Evolutionary conservation across 305 asterid species (phyloP).

Genomic region (Fraxinus floribunda): DNA sequence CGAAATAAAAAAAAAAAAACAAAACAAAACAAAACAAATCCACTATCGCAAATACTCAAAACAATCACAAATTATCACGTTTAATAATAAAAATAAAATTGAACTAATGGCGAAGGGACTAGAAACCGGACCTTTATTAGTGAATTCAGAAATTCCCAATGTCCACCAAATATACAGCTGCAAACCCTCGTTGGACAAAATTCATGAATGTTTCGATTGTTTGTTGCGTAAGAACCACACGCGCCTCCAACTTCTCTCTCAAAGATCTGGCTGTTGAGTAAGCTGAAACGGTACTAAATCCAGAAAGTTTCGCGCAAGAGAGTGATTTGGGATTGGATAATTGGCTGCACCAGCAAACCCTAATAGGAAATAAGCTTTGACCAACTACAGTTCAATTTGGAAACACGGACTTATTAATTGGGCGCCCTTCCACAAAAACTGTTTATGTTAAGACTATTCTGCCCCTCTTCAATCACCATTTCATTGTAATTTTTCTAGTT

Average conservation of each 20-base stretch:
- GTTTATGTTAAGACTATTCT: neutral
- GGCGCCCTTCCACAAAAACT: neutral
- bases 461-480: neutral
- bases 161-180: conserved; percentile 2
- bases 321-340: neutral
- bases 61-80: neutral
- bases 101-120: neutral
- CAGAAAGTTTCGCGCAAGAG: neutral
- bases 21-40: neutral
- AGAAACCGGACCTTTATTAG: conserved; percentile 21
- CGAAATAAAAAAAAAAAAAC: neutral
- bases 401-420: neutral
- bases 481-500: neutral
- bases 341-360: conserved; percentile 22
- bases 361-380: neutral
- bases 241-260: neutral
- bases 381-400: neutral
- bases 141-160: neutral
- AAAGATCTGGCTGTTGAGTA: neutral
- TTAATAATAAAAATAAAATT: neutral
- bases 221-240: neutral
- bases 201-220: conserved; percentile 1
- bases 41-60: neutral
- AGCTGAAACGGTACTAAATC: neutral
- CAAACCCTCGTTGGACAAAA: neutral